phyloP scores from a whole-genome alignment of 257 asterid genomes.

The Solanum neorickii region DNA sequence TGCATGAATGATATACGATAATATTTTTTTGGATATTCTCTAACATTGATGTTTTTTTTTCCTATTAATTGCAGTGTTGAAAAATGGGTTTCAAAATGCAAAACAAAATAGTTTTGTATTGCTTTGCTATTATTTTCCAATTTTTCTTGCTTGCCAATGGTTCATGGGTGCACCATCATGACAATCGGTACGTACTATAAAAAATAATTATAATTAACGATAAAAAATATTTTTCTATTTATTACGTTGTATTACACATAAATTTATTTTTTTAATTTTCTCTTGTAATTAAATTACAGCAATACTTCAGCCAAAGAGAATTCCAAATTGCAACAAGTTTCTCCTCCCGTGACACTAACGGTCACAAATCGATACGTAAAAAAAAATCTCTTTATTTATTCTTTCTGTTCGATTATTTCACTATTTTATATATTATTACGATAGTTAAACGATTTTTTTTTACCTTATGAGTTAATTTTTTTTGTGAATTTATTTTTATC shows the following conservation, averaged over 20 bases:
- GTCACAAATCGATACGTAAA: conserved; percentile 11
- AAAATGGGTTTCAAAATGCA: neutral
- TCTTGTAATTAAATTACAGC: neutral
- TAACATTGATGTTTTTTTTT: neutral
- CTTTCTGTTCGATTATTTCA: too few relatives aligned
- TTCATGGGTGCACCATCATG: neutral
- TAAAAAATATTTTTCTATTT: too few relatives aligned
- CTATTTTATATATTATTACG: neutral
- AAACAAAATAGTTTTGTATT: neutral
- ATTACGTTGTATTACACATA: too few relatives aligned
- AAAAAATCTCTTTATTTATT: neutral
- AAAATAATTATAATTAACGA: neutral
- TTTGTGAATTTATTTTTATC: neutral
- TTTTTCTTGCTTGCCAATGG: neutral
- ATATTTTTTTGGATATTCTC: neutral
- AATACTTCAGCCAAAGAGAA: neutral
- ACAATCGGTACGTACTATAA: neutral
- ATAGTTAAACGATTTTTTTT: neutral
- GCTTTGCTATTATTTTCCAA: neutral
- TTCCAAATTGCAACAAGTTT: neutral
- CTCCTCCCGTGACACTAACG: neutral
- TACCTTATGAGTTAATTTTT: neutral
- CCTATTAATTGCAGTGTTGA: neutral
- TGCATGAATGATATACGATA: neutral
- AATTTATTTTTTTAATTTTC: neutral